phyloP scores from a whole-genome alignment of 2,329 filamentous ascomycete genomes.

The Penicillium expansum region DNA sequence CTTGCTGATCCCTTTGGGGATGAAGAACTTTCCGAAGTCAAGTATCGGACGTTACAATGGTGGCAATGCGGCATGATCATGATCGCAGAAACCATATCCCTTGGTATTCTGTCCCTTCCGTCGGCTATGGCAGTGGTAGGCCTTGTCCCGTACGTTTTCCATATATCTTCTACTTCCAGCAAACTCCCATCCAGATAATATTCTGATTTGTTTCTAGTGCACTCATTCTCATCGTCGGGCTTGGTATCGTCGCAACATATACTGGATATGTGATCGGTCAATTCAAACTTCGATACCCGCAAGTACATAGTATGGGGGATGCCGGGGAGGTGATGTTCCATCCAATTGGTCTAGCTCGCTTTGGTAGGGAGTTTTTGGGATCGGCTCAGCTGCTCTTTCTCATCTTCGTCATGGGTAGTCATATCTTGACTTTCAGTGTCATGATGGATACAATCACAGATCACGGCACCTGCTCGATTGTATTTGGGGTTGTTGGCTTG shows the following conservation, averaged over 20 bases:
- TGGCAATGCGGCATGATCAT: slow-evolving; percentile 20
- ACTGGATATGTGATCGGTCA: slow-evolving; percentile 58
- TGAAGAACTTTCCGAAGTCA: slow-evolving; percentile 10
- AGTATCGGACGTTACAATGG: slow-evolving; percentile 14
- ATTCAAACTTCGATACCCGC: slow-evolving; percentile 55
- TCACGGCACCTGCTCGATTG: slow-evolving; percentile 59
- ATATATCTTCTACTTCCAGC: background rate
- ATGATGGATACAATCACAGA: slow-evolving; percentile 62
- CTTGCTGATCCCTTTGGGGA: slow-evolving; percentile 12
- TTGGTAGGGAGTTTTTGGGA: slow-evolving; percentile 61
- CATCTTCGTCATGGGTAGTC: slow-evolving; percentile 65
- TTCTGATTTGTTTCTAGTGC: slow-evolving; percentile 34
- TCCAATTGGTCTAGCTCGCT: slow-evolving; percentile 52
- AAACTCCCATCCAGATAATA: background rate
- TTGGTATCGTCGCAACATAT: slow-evolving; percentile 55
- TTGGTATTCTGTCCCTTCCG: slow-evolving; percentile 56
- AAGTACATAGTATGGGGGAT: slow-evolving; percentile 65
- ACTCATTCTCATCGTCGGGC: slow-evolving; percentile 50
- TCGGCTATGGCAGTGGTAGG: slow-evolving; percentile 51
- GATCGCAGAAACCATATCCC: slow-evolving; percentile 39
- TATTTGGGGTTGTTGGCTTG: slow-evolving; percentile 58
- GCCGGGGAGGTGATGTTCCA: slow-evolving; percentile 61
- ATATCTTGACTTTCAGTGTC: slow-evolving; percentile 65
- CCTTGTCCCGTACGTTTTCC: slow-evolving; percentile 44
- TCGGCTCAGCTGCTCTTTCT: slow-evolving; percentile 61